These are phyloP conservation scores for Penicillium steckii DNA, from an alignment of 495 filamentous ascomycete genomes.

Conservation along the genomic window DNA sequence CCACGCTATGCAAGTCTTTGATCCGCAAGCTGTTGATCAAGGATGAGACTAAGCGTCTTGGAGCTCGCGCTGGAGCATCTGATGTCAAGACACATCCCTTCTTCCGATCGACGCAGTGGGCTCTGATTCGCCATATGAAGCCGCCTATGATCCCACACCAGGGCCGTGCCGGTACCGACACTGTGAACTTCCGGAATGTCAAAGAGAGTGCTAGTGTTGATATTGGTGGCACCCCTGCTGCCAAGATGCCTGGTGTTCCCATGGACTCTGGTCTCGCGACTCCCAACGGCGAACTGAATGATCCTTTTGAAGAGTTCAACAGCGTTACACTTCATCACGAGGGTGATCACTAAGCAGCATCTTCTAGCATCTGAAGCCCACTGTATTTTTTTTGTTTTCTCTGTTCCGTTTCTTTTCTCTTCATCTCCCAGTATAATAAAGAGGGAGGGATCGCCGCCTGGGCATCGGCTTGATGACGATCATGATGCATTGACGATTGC, in stretches of 20 bases:
- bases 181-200: conserved; percentile 94
- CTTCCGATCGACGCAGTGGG: conserved; percentile 95
- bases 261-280: conserved; percentile 83
- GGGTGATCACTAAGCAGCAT: conserved; percentile 55
- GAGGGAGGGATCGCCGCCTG: conserved; percentile 22
- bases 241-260: conserved; percentile 71
- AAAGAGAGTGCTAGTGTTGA: conserved; percentile 97
- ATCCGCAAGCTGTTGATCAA: conserved; percentile 98
- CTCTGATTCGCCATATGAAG: conserved; percentile 94
- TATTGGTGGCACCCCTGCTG: conserved; percentile 63
- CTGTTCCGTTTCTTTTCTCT: conserved; percentile 6
- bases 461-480: conserved; percentile 37
- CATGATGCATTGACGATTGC: conserved; percentile 43
- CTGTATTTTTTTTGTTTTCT: conserved; percentile 8
- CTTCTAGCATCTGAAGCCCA: conserved; percentile 2
- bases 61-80: conserved; percentile 90
- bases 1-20: conserved; percentile 91
- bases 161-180: conserved; percentile 80
- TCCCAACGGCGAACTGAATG: conserved; percentile 77
- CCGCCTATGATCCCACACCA: conserved; percentile 97
- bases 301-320: conserved; percentile 99
- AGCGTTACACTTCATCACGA: conserved; percentile 97
- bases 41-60: conserved; percentile 92
- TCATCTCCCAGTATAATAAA: conserved; percentile 10
- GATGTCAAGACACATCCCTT: conserved; percentile 97